Base-by-base conservation (phyloP, 352 stramenopile genomes). In the Pythium aquatile region DNA sequence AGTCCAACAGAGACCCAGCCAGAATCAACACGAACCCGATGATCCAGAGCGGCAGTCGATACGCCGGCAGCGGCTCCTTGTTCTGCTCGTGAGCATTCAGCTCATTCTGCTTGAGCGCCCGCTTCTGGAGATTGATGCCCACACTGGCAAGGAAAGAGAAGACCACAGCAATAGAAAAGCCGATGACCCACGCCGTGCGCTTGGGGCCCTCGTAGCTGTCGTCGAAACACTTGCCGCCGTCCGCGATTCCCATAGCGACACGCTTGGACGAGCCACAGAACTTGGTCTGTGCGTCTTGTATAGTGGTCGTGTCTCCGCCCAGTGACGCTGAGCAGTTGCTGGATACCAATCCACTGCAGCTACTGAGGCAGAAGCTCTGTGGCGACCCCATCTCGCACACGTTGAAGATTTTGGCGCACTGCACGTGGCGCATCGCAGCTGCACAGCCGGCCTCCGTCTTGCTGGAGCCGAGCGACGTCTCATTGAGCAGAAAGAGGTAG, bases 111-210 rank as follows among this genome's bases (percentile, higher is more conserved):
- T 92, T 94, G 46, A 94, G 70, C 44, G 86, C 82, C n/a, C 78
- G 83, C 70, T 94, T 94, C 61, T 94, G 86, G 58, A 94, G 57
- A 44, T 94, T 94, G 59, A 94, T 94, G 10, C 86, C 86, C 48
- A 94, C 78, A 58, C 81, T 91, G 2, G 81, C 82, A 20, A 94
- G 70, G 55, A 94, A 92, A 2, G 83, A 92, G 63, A 94, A 94
- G 17, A 92, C 79, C 17, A 94, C 78, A 3, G 86, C 82, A 63
- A 94, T 94, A 2, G 70, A 67, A 42, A 94, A 94, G 2, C 86
- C 86, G 11, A 85, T 79, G n/a, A 94, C 61, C 86, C 86, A 94
- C 26, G 79, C 70, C n/a, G 74, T 77, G 55, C 75, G 79, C 58
- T 84, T 74, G 0, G 84, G 81, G 9, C 83, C 85, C n/a, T 74